Base-by-base conservation (phyloP, 1,284 basidiomycete genomes). In the Apiotrichum mycotoxinovorans region DNA sequence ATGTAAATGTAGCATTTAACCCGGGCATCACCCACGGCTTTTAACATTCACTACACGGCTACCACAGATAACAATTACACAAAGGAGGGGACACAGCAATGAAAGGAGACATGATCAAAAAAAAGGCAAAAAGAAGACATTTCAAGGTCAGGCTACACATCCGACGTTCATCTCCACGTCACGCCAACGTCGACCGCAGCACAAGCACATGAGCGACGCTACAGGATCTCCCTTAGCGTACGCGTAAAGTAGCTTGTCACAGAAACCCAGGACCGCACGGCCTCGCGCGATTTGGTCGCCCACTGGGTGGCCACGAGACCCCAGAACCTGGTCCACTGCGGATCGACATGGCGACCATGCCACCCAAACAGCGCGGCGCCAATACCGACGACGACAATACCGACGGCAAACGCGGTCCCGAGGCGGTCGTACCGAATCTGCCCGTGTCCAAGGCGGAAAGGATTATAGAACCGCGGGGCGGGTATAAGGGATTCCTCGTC, bases 261-360 rank as follows among this genome's bases (percentile, higher is more conserved):
- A 3, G 33, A 17, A 5, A n/a, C 5, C 33, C 33, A 35, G 12
- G 46, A 48, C 20, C 46, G n/a, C 4, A 17, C 27, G 3, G 25
- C 35, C 20, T 46, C 54, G 23, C 54, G 49, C 12, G 23, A 18
- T 12, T 43, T 51, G 18, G 33, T n/a, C 0, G 33, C 9, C 60
- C 60, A 61, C 41, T 45, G 37, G 7, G 41, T 38, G 1, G 51
- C 52, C 17, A 57, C 53, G 10, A 52, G 22, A 0, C 37, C 57
- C 72, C 72, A 73, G 69, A 69, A 73, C 42, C 63, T 62, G 18
- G 47, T 51, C 72, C 70, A 72, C 23, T 58, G 59, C 2, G 62
- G 47, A 14, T 61, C 34, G 18, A 15, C 33, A 26, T n/a, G 15
- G 34, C 51, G 23, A 17, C 22, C 12, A 58, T 61, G 41, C 66